Percentiles rank a stretch among this genome's conserved stretches.
Conservation (phyloP, 2,329 filamentous ascomycete genomes). For the Clarireedia sp. region DNA sequence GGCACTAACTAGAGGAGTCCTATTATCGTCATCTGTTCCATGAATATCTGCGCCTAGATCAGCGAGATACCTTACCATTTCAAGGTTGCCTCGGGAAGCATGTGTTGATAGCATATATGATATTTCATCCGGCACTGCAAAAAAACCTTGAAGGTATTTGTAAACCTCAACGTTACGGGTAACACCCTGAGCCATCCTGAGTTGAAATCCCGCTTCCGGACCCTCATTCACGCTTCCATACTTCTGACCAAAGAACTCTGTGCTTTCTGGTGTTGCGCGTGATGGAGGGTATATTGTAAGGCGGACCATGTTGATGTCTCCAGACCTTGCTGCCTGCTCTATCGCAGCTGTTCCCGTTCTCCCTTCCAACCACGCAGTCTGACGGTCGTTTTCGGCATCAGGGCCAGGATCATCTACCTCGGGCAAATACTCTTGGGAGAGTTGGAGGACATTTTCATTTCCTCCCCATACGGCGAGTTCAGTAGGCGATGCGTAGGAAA, state of each 20-base stretch:
- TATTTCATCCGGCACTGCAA: neutral
- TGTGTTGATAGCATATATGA: neutral
- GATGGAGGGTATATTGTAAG: slow-evolving; percentile 12
- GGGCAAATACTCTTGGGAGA: slow-evolving; percentile 8
- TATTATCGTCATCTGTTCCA: accelerated
- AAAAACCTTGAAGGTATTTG: neutral
- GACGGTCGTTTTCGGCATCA: neutral
- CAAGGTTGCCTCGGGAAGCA: neutral
- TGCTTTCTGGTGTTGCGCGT: neutral
- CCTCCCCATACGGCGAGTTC: slow-evolving; percentile 10
- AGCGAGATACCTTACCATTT: neutral
- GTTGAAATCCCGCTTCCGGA: neutral
- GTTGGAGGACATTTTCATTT: slow-evolving; percentile 5
- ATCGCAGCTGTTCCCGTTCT: no score
- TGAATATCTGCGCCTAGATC: neutral
- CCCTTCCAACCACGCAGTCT: no score
- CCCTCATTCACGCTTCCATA: neutral
- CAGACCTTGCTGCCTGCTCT: neutral
- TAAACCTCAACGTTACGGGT: neutral
- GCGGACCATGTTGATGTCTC: slow-evolving; percentile 9
- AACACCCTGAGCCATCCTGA: accelerated
- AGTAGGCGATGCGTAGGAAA: slow-evolving; percentile 3
- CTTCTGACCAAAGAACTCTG: slow-evolving; percentile 1
- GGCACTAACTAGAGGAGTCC: neutral
- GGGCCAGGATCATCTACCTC: neutral